A percentile compares a stretch with the other conserved stretches of the same genome.
Evolutionary conservation across 192 early-diverging fungal genomes (phyloP).

Genomic region (Phycomyces nitens): DNA sequence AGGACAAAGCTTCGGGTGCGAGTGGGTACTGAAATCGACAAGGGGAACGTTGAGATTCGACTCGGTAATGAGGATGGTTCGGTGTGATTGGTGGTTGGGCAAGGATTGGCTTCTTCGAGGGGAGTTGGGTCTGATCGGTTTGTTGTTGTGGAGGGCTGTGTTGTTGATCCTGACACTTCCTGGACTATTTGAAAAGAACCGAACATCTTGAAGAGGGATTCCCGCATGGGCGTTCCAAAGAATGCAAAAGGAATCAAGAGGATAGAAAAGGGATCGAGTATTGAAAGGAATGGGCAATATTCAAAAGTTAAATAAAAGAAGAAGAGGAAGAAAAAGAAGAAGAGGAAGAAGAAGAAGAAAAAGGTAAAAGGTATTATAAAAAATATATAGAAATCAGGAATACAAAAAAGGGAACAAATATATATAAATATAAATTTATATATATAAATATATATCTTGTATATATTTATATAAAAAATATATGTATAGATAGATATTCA

Average conservation of each 20-base stretch:
- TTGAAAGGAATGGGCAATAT: neutral
- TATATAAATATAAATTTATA: too few species aligned
- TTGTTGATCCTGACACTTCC: constrained; percentile 29
- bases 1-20: constrained; percentile 2
- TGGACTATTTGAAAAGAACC: constrained; percentile 33
- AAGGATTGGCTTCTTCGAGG: too few species aligned
- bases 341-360: neutral
- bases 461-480: too few species aligned
- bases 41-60: too few species aligned
- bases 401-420: too few species aligned
- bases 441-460: too few species aligned
- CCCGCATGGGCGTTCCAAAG: constrained; percentile 7
- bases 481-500: too few species aligned
- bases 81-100: too few species aligned
- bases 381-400: too few species aligned
- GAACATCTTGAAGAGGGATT: constrained; percentile 30
- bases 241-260: neutral
- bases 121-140: neutral
- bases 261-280: neutral
- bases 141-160: neutral
- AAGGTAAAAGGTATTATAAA: neutral
- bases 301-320: neutral
- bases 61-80: too few species aligned
- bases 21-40: too few species aligned
- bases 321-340: neutral